Evolutionary conservation across 2,329 filamentous ascomycete species (phyloP).

Genomic region (Pseudogymnoascus sp.): DNA sequence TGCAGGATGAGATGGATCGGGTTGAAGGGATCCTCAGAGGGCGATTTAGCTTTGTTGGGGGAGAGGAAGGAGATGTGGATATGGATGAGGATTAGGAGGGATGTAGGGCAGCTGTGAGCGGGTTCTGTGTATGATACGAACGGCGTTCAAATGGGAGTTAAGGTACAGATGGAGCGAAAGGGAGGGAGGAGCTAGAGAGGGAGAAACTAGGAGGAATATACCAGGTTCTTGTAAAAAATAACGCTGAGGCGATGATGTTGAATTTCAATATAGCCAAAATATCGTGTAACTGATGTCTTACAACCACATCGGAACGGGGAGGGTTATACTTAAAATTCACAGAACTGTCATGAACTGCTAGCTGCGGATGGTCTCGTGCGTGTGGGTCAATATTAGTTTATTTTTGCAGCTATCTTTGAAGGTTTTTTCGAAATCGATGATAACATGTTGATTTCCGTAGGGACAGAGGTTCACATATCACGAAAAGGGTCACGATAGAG

Average conservation of each 20-base stretch:
- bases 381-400: not conserved
- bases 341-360: not conserved
- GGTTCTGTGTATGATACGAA: not conserved
- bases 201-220: constrained; percentile 8
- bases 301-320: not conserved
- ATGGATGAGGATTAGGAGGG: not conserved
- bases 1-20: constrained; percentile 81
- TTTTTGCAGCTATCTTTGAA: not conserved
- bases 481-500: not conserved
- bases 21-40: constrained; percentile 82
- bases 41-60: constrained; percentile 65
- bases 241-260: not conserved
- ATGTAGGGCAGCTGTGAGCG: not conserved
- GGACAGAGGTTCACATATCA: not conserved
- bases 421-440: not conserved
- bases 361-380: not conserved
- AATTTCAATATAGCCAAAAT: not conserved
- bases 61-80: constrained; percentile 32
- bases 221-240: constrained; percentile 7
- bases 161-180: constrained; percentile 1
- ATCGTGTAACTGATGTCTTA: not conserved
- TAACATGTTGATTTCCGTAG: not conserved
- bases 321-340: not conserved
- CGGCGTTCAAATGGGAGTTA: constrained; percentile 4
- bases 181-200: not conserved